A percentile compares a stretch with the other conserved stretches of the same genome.
Evolutionary conservation across 2,329 filamentous ascomycete species (phyloP).

Genomic region (Emmonsiellopsis sp.): DNA sequence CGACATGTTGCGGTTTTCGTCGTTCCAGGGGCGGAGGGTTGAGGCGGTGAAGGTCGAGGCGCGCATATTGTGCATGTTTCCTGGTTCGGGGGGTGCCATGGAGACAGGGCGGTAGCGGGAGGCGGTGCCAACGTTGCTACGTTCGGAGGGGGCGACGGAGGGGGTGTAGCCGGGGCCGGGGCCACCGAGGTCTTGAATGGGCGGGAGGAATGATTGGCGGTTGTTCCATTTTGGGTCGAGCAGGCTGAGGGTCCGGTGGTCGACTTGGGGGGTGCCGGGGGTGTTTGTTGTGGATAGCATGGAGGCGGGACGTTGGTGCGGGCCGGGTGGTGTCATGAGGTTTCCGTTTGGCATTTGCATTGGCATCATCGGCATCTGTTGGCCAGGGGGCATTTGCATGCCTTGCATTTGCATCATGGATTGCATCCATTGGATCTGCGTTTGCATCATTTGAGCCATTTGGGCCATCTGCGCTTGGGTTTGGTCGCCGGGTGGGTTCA

Average conservation of each 20-base stretch:
- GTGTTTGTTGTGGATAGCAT: slow-evolving; percentile 29
- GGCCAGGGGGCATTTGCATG: slow-evolving; percentile 24
- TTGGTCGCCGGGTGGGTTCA: slow-evolving; percentile 54
- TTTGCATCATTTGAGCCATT: slow-evolving; percentile 81
- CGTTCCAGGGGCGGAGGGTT: slow-evolving; percentile 26
- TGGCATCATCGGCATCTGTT: slow-evolving; percentile 16
- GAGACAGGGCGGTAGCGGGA: slow-evolving; percentile 86
- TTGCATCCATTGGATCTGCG: slow-evolving; percentile 93
- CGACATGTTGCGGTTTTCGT: slow-evolving; percentile 23
- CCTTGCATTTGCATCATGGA: slow-evolving; percentile 55
- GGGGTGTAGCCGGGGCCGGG: slow-evolving; percentile 55
- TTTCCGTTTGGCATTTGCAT: slow-evolving; percentile 21
- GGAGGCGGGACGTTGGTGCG: slow-evolving; percentile 38
- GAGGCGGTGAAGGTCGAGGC: slow-evolving; percentile 26
- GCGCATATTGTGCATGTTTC: slow-evolving; percentile 11
- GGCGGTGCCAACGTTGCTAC: slow-evolving; percentile 85
- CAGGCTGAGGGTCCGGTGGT: slow-evolving; percentile 70
- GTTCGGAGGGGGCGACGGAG: slow-evolving; percentile 90
- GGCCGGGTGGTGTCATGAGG: slow-evolving; percentile 18
- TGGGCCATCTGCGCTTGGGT: slow-evolving; percentile 73
- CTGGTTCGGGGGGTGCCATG: slow-evolving; percentile 40
- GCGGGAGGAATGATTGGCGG: slow-evolving; percentile 25
- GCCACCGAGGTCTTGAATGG: slow-evolving; percentile 13
- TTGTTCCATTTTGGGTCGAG: slow-evolving; percentile 50
- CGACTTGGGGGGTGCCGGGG: slow-evolving; percentile 23